phyloP scores from a whole-genome alignment of 352 stramenopile genomes.

The Pythium oligandrum region DNA sequence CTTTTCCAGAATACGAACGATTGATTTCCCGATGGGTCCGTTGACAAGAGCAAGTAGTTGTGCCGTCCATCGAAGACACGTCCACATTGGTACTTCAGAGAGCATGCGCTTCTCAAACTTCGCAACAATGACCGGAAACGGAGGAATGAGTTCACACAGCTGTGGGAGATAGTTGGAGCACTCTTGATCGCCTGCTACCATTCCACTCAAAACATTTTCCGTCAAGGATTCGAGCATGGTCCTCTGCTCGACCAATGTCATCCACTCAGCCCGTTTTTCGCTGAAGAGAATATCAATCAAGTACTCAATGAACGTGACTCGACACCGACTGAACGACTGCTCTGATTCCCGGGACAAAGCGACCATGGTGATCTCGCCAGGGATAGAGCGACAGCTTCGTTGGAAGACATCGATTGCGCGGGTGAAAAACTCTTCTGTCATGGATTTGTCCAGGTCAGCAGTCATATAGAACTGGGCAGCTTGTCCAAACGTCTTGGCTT shows the following conservation, averaged over 20 bases:
- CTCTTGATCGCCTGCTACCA: conserved; percentile 53
- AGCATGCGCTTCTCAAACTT: conserved; percentile 43
- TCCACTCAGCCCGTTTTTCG: conserved; percentile 25
- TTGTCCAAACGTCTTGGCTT: conserved; percentile 62
- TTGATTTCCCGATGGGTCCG: conserved; percentile 44
- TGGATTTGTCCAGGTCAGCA: conserved; percentile 25
- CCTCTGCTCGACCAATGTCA: conserved; percentile 33
- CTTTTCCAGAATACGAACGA: conserved; percentile 68
- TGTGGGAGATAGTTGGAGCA: conserved; percentile 75
- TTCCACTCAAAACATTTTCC: conserved; percentile 63
- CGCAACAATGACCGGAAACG: conserved; percentile 39
- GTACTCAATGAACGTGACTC: conserved; percentile 68
- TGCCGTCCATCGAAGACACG: conserved; percentile 68
- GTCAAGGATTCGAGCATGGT: conserved; percentile 36
- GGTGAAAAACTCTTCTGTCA: conserved; percentile 51
- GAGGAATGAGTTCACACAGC: conserved; percentile 53
- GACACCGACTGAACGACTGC: conserved; percentile 30
- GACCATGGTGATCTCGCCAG: conserved; percentile 13
- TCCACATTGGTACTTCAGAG: conserved; percentile 64
- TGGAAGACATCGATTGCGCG: conserved; percentile 62
- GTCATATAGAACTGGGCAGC: conserved; percentile 62
- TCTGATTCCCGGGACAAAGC: background rate
- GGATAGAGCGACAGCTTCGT: background rate
- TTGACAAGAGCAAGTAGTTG: conserved; percentile 73
- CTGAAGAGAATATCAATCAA: conserved; percentile 60